Conservation (phyloP, 495 filamentous ascomycete genomes). For the Aspergillus biplanus region DNA sequence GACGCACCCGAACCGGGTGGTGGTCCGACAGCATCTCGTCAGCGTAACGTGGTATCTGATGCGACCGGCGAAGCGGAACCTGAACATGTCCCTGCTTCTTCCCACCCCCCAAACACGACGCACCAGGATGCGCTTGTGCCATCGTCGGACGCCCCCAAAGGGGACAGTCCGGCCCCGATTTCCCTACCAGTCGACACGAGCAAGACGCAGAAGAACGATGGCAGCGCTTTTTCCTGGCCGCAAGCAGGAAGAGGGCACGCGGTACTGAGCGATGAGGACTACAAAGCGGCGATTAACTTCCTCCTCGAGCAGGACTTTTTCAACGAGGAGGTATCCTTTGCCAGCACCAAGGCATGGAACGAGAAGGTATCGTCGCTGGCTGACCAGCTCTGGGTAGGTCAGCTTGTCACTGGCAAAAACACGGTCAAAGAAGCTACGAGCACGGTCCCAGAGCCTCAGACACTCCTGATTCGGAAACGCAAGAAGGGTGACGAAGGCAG, state of each 20-base stretch:
- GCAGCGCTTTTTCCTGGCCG: conserved; percentile 72
- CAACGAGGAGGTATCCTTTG: conserved; percentile 64
- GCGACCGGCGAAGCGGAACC: too few relatives aligned
- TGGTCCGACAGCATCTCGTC: too few relatives aligned
- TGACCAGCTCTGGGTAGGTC: conserved; percentile 59
- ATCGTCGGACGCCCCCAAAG: neutral
- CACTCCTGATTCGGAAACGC: conserved; percentile 57
- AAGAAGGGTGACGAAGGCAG: conserved; percentile 45
- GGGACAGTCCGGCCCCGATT: neutral
- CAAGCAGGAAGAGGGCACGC: conserved; percentile 67
- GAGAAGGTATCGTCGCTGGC: conserved; percentile 59
- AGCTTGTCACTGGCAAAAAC: conserved; percentile 54
- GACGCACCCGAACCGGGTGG: neutral
- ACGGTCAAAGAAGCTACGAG: conserved; percentile 18
- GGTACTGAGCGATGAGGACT: conserved; percentile 70
- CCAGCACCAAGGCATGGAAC: conserved; percentile 75
- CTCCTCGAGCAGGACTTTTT: conserved; percentile 87
- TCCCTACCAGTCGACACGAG: neutral
- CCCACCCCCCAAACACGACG: too few relatives aligned
- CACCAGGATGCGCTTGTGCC: neutral
- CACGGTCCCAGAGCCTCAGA: conserved; percentile 40
- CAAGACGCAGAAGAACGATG: conserved; percentile 10
- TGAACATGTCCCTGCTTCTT: too few relatives aligned
- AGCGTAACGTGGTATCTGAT: too few relatives aligned
- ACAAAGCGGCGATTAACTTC: conserved; percentile 75